Evolutionary conservation across 495 filamentous ascomycete species (phyloP).

Genomic region (Talaromyces ruber): DNA sequence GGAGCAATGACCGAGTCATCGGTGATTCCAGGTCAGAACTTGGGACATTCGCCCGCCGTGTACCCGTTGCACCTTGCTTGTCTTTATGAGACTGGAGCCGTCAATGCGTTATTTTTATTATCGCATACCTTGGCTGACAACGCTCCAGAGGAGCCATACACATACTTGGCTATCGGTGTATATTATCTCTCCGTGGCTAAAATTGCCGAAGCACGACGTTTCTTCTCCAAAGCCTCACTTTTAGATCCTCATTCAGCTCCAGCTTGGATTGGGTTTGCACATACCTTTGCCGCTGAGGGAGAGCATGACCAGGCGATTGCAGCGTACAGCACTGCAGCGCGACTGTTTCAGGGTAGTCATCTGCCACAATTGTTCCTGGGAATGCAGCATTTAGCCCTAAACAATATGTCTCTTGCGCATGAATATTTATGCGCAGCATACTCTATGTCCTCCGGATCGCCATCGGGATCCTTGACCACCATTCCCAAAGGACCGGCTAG

Average conservation of each 20-base stretch:
- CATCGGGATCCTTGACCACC: slow-evolving; percentile 20
- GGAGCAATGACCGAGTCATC: slow-evolving; percentile 14
- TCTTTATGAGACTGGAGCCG: slow-evolving; percentile 77
- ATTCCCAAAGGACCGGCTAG: slow-evolving; percentile 37
- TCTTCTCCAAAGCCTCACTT: slow-evolving; percentile 93
- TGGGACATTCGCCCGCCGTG: slow-evolving; percentile 81
- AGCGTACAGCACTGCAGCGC: slow-evolving; percentile 91
- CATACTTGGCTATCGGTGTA: slow-evolving; percentile 88
- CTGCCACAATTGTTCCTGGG: slow-evolving; percentile 93
- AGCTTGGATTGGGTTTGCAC: slow-evolving; percentile 98
- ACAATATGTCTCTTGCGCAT: slow-evolving; percentile 91
- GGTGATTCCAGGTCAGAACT: slow-evolving; percentile 32
- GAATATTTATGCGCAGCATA: slow-evolving; percentile 91
- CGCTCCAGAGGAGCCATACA: slow-evolving; percentile 80
- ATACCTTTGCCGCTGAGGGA: slow-evolving; percentile 99
- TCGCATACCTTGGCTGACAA: slow-evolving; percentile 92
- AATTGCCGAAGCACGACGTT: slow-evolving; percentile 86
- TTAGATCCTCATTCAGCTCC: slow-evolving; percentile 97
- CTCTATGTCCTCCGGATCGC: slow-evolving; percentile 52
- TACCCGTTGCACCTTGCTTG: slow-evolving; percentile 91
- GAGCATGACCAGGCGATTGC: slow-evolving; percentile 98
- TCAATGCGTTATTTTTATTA: slow-evolving; percentile 82
- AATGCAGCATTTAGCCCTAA: slow-evolving; percentile 95
- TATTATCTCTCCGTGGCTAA: slow-evolving; percentile 89
- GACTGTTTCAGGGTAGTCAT: slow-evolving; percentile 94